Base-by-base conservation (phyloP, 164 flowering plant species). In the Amborella trichopoda region DNA sequence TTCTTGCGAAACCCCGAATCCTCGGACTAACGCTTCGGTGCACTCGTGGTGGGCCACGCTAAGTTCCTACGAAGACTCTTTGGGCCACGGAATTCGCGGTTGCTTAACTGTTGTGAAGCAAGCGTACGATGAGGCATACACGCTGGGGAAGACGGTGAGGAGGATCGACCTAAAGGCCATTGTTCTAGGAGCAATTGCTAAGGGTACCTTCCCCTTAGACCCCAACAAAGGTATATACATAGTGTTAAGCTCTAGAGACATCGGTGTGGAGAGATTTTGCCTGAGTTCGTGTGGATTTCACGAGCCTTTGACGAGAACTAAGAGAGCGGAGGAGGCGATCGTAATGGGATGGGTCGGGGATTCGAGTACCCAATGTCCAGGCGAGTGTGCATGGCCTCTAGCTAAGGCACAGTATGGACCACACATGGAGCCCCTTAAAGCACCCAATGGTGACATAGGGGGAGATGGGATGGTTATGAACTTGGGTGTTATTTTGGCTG, bases 41-140 rank as follows among this genome's bases (percentile, higher is more conserved):
- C 18, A 64, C 11, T 23, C 57, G 36, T 67, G 71, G 71, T 67
- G 67, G 71, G 48, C 28, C 26, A 34, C 57, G 20, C 20, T 17
- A 22, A 45, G 53, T 42, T 61, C 58, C 50, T 64, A 56, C 17
- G 49, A 6, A 53, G 16, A n/a, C n/a, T n/a, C n/a, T n/a, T n/a
- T n/a, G n/a, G n/a, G n/a, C n/a, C n/a, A n/a, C n/a, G n/a, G n/a
- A n/a, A n/a, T n/a, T n/a, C n/a, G n/a, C n/a, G n/a, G 58, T 18
- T 16, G 25, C 34, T 3, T 26, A 19, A 18, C 23, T 17, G 28
- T n/a, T 3, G 25, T 45, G 12, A 28, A 22, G 6, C 58, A 54
- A 22, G 20, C 23, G 6, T 26, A 27, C 23, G 44, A 54, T 45
- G 13, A 26, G 9, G 11, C 36, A 5, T 46, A 39, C 39, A n/a